Evolutionary conservation across 2,329 filamentous ascomycete genomes (phyloP), one percentile per base, ranked within the genome.

Genomic region (Talaromyces sp.): DNA sequence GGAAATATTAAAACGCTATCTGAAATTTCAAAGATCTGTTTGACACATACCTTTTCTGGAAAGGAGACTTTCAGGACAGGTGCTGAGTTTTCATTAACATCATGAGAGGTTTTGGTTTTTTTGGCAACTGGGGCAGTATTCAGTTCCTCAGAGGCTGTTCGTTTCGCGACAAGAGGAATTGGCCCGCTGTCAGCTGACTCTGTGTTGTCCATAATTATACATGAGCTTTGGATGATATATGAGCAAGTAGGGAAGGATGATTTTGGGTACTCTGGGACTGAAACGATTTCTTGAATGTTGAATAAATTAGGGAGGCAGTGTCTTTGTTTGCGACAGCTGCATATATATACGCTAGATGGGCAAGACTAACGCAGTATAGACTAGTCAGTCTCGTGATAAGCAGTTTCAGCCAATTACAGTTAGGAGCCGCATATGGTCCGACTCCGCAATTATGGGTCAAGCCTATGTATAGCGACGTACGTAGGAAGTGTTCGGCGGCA

Each of bases 21-120:
- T 54, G 7, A 14, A 10, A 35, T 50, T 50, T 3, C 11, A 24
- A 26, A 50, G 43, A 4, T 32, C 3, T 7, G 5, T 12, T 10
- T 35, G 59, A 75, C 63, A 35, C 63, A 35, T 72, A 89, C 88
- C 81, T 95, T 96, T 75, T 96, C 92, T 1, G 91, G 92, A 69
- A 94, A 96, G 1, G 89, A 90, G 38, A 94, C 90, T 14, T 86
- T 84, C 66, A 86, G 86, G 10, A 2, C 5, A 65, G 77, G 72
- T n/a, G 73, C 71, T 61, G 83, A 83, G 68, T 83, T 83, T 17
- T 81, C 54, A 77, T 75, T 62, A 79, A 80, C 69, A 80, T 81
- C 61, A 69, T 75, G 60, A 71, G 74, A 61, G 75, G 74, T 51
- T 72, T 71, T 43, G 73, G 73, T 62, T 76, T 72, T 61, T 54